Base-by-base conservation (phyloP, 2,329 filamentous ascomycete genomes). In the Exophiala calicioides region DNA sequence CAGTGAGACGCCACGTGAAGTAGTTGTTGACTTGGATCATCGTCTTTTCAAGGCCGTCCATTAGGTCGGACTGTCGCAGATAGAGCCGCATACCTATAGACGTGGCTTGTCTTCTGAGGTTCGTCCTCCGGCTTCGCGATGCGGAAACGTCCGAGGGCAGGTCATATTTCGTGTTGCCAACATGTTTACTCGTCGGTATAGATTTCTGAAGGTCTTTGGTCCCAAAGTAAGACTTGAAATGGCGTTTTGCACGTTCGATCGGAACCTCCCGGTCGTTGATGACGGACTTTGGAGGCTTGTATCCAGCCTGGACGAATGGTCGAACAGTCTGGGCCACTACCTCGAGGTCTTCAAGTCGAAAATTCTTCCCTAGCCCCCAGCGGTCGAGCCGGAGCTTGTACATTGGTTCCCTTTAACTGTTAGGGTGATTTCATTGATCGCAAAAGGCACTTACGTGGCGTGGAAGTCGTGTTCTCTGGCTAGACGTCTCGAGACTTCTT, bases 401-500 rank as follows among this genome's bases (percentile, higher is more conserved):
- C 52, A 54, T 54, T 12, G 36, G 27, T 5, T 26, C 16, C 12
- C 53, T 56, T 15, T 4, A 9, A 7, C 6, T 3, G 35, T 46
- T 29, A 42, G 32, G 9, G 20, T 27, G 27, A 21, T n/a, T 19
- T 20, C 5, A 13, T 2, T 5, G 13, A 13, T 9, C 12, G 15
- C 8, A 6, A 13, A 16, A 10, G 20, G 21, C 3, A 37, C 49
- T 31, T 27, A 56, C 53, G 85, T 86, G 16, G 87, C 86, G 23
- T 80, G 74, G 65, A 90, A 88, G 50, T 79, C 75, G 69, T 85
- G 74, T 48, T 76, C 71, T 48, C 69, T 70, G 55, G 75, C 79
- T 74, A 88, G 82, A 60, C 82, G 82, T 12, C 81, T 75, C 71
- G 86, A 84, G 24, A 91, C 84, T 56, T 90, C 81, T 58, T 85